These are phyloP conservation scores for Trametes polyzona DNA, from an alignment of 1,284 basidiomycete genomes.

Conservation along the genomic window DNA sequence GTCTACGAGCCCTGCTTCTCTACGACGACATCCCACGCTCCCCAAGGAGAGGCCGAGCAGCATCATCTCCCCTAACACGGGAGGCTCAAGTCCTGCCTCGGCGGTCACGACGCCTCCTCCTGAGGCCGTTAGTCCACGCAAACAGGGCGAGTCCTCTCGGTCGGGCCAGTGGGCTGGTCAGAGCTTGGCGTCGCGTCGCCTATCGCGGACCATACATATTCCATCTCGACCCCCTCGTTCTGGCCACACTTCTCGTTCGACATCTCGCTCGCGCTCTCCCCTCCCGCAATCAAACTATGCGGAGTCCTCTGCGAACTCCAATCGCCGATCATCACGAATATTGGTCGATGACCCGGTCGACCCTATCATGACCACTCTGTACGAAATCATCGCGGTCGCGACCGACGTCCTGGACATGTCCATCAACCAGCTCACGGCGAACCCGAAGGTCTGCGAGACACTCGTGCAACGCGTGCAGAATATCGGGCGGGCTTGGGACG, in stretches of 20 bases:
- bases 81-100: slow-evolving; percentile 60
- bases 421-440: slow-evolving; percentile 81
- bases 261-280: slow-evolving; percentile 94
- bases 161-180: slow-evolving; percentile 60
- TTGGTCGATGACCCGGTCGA: slow-evolving; percentile 81
- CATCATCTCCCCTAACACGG: slow-evolving; percentile 53
- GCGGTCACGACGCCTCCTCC: slow-evolving; percentile 54
- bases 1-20: slow-evolving; percentile 66
- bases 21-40: slow-evolving; percentile 66
- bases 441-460: slow-evolving; percentile 84
- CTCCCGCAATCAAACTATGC: slow-evolving; percentile 77
- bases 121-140: slow-evolving; percentile 66
- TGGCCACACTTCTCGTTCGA: slow-evolving; percentile 89
- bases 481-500: slow-evolving; percentile 95
- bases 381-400: slow-evolving; percentile 93
- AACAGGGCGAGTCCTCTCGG: slow-evolving; percentile 51
- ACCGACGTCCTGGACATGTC: slow-evolving; percentile 94
- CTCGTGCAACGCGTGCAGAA: slow-evolving; percentile 90
- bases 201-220: slow-evolving; percentile 83
- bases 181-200: slow-evolving; percentile 65
- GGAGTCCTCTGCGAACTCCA: slow-evolving; percentile 55
- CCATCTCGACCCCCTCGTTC: slow-evolving; percentile 70
- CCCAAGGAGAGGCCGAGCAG: slow-evolving; percentile 68
- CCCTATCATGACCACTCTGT: slow-evolving; percentile 90
- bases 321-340: slow-evolving; percentile 74